A percentile compares a stretch with the other conserved stretches of the same genome.
Conservation (phyloP, 2,329 filamentous ascomycete genomes). For the Ustulina deusta region DNA sequence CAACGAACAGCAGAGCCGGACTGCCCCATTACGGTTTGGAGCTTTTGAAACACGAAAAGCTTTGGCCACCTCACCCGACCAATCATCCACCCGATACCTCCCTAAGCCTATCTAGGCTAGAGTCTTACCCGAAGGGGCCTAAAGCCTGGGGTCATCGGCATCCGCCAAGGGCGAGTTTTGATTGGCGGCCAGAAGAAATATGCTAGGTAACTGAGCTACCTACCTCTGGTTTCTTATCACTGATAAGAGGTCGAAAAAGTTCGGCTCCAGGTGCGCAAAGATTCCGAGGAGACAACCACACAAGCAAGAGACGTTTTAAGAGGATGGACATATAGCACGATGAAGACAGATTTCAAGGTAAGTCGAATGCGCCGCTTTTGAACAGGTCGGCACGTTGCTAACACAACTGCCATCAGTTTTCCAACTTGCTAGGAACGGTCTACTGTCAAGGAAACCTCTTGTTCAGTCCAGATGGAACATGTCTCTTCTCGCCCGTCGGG, state of each 20-base stretch:
- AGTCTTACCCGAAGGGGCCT: conserved; percentile 15
- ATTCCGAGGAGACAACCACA: conserved; percentile 3
- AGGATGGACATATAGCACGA: conserved; percentile 59
- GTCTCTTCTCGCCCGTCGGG: conserved; percentile 94
- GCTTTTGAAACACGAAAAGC: conserved; percentile 35
- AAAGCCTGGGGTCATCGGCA: conserved; percentile 24
- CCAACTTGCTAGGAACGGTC: conserved; percentile 96
- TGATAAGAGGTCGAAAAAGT: conserved; percentile 50
- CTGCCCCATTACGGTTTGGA: conserved; percentile 35
- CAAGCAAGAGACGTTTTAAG: conserved; percentile 13
- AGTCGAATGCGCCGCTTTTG: conserved; percentile 30
- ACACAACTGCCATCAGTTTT: conserved; percentile 74
- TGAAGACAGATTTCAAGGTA: conserved; percentile 99
- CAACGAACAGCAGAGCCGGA: not conserved
- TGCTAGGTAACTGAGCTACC: no score
- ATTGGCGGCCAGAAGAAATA: not conserved
- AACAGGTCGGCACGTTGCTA: conserved; percentile 11
- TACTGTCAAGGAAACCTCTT: conserved; percentile 98
- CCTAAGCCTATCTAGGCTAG: not conserved
- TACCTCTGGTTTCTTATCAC: conserved; percentile 43
- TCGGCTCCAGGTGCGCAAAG: conserved; percentile 19
- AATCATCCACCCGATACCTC: not conserved
- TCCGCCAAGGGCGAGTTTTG: not conserved
- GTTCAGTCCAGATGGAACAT: conserved; percentile 95
- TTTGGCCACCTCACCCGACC: conserved; percentile 41